Base-by-base conservation (phyloP, 495 filamentous ascomycete species). In the Tuber magnatum region DNA sequence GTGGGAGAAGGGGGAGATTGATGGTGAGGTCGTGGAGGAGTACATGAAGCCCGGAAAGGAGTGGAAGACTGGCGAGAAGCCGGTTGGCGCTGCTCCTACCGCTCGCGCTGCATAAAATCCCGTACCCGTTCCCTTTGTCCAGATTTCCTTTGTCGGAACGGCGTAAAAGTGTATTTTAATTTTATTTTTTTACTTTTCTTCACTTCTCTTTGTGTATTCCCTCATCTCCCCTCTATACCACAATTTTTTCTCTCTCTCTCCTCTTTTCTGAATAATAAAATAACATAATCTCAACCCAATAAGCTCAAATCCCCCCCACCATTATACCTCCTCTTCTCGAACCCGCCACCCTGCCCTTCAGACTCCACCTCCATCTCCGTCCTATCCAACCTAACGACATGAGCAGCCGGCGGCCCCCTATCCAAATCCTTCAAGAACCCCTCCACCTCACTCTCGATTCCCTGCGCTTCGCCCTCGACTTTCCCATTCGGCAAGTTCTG, bases 391-490 rank as follows among this genome's bases (percentile, higher is more conserved):
- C 88, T 90, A 32, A 89, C 87, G 0, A 97, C 93, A 38, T 89
- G 86, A 22, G 93, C 89, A 24, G 86, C 83, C 0, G 81, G 78
- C 0, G 93, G 93, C 0, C 94, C 94, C 74, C 87, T 89, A 80
- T 94, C 86, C 71, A 97, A 86, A 76, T 92, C 90, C 77, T 92
- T 89, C 18, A 97, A 82, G 71, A 96, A 90, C 39, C 88, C 86
- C 72, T 91, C 84, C 65, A 97, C 80, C 7, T 86, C 83, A 18
- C 88, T 86, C 16, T 89, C 86, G 22, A 87, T 84, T 44, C 94
- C 94, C 80, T 97, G 94, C 3, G 90, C 93, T 84, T 97, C 94
- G 61, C 94, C 94, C 82, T 91, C 90, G n/a, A 97, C 93, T 91
- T 90, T 90, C 70, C 91, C 91, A 74, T 91, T 89, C 10, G 87